Percentiles rank a stretch among this genome's conserved stretches.
These are phyloP conservation scores for Trametes cinnabarina DNA, from an alignment of 768 basidiomycete genomes.

Conservation along the genomic window DNA sequence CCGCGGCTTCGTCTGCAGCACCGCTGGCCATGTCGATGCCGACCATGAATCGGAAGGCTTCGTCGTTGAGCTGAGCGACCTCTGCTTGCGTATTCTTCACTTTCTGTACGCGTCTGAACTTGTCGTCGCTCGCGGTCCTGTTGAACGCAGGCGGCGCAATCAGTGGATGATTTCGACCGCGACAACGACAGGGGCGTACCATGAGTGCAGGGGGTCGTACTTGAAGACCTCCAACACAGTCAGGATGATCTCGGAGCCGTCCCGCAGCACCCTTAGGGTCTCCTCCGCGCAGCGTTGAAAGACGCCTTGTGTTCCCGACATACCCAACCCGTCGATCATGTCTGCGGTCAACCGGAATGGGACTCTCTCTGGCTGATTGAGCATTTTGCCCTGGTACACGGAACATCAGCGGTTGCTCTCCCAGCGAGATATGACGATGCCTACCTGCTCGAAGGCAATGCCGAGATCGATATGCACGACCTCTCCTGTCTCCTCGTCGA, in stretches of 20 bases:
- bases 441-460: constrained; percentile 92
- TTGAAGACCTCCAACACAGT: constrained; percentile 97
- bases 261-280: constrained; percentile 85
- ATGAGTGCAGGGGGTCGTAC: constrained; percentile 91
- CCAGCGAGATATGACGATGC: constrained; percentile 10
- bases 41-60: constrained; percentile 39
- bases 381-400: constrained; percentile 63
- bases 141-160: background rate
- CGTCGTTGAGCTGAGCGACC: constrained; percentile 20
- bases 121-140: constrained; percentile 79
- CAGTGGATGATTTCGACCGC: background rate
- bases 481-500: constrained; percentile 81
- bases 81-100: constrained; percentile 33
- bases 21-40: constrained; percentile 65
- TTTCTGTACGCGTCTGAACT: constrained; percentile 61
- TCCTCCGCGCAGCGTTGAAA: constrained; percentile 96
- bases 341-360: constrained; percentile 95
- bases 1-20: constrained; percentile 81
- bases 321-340: constrained; percentile 92
- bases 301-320: constrained; percentile 86
- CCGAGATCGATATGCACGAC: constrained; percentile 95
- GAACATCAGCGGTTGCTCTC: background rate
- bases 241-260: constrained; percentile 82
- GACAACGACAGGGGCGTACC: constrained; percentile 45
- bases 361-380: constrained; percentile 80